These are phyloP conservation scores for Fusarium haematococcum DNA, from an alignment of 2,329 filamentous ascomycete species.

Conservation along the genomic window DNA sequence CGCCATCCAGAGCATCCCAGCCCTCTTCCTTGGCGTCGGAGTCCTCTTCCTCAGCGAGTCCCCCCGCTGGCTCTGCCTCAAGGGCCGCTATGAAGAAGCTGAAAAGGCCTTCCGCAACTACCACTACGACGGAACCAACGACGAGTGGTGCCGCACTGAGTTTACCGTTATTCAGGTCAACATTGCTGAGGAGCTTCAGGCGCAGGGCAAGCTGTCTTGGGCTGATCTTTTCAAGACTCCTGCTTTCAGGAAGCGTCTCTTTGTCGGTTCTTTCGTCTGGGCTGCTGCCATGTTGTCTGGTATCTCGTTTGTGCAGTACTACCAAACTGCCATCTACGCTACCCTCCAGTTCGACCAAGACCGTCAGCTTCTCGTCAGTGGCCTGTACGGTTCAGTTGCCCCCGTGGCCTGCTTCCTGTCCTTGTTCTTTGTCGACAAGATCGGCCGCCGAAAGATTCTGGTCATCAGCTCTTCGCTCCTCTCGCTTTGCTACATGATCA, in stretches of 20 bases:
- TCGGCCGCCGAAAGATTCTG: slow-evolving; percentile 52
- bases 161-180: slow-evolving; percentile 50
- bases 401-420: slow-evolving; percentile 53
- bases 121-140: slow-evolving; percentile 51
- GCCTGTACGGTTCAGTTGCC: slow-evolving; percentile 53
- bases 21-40: slow-evolving; percentile 49
- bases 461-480: slow-evolving; percentile 51
- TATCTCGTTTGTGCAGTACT: slow-evolving; percentile 58
- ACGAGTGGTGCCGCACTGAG: slow-evolving; percentile 52
- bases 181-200: slow-evolving; percentile 50
- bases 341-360: slow-evolving; percentile 53
- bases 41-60: slow-evolving; percentile 53
- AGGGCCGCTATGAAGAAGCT: slow-evolving; percentile 52
- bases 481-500: slow-evolving; percentile 53
- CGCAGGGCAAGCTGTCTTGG: slow-evolving; percentile 47
- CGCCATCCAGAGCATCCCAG: slow-evolving; percentile 50
- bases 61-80: slow-evolving; percentile 51
- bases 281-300: slow-evolving; percentile 56
- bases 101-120: slow-evolving; percentile 50
- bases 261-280: slow-evolving; percentile 56
- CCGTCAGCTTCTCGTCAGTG: slow-evolving; percentile 54
- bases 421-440: slow-evolving; percentile 53
- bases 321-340: slow-evolving; percentile 56
- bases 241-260: slow-evolving; percentile 52
- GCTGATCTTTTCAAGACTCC: slow-evolving; percentile 47